Evolutionary conservation across 768 basidiomycete genomes (phyloP).

Genomic region (Boletus coccyginus): DNA sequence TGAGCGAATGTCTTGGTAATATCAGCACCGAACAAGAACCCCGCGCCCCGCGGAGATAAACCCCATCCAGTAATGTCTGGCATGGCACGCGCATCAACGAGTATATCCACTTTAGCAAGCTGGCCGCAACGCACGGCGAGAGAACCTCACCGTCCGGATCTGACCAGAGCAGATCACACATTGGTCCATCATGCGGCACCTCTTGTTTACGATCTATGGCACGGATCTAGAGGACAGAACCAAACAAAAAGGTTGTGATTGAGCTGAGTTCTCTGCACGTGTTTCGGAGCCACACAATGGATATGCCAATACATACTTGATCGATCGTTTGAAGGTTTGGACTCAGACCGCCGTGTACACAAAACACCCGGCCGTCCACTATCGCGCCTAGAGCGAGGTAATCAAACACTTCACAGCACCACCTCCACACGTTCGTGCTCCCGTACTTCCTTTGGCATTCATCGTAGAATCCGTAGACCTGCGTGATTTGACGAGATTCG

Average conservation of each 20-base stretch:
- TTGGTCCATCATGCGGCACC: constrained; percentile 96
- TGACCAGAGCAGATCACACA: constrained; percentile 99
- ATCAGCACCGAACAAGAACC: constrained; percentile 91
- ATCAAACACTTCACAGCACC: constrained; percentile 99
- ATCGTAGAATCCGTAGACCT: constrained; percentile 93
- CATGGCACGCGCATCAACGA: constrained; percentile 1
- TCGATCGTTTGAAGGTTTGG: constrained; percentile 85
- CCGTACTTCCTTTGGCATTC: constrained; percentile 98
- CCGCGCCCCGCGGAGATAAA: constrained; percentile 95
- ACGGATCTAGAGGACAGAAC: constrained; percentile 62
- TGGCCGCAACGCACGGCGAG: constrained; percentile 4
- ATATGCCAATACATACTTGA: constrained; percentile 56
- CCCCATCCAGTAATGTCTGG: constrained; percentile 93
- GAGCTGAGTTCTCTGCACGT: constrained; percentile 11
- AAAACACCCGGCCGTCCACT: constrained; percentile 96
- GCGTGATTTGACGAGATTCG: constrained; percentile 95
- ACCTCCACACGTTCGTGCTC: constrained; percentile 91
- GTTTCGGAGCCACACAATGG: constrained; percentile 18
- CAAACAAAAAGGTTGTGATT: constrained; percentile 22
- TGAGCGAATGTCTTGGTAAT: constrained; percentile 89
- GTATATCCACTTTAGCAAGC: constrained; percentile 23
- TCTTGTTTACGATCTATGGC: constrained; percentile 95
- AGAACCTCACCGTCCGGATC: constrained; percentile 83
- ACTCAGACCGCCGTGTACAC: constrained; percentile 95
- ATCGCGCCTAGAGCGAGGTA: constrained; percentile 93